These are phyloP conservation scores for Petunia hybrid DNA, from an alignment of 305 asterid species.

Conservation along the genomic window DNA sequence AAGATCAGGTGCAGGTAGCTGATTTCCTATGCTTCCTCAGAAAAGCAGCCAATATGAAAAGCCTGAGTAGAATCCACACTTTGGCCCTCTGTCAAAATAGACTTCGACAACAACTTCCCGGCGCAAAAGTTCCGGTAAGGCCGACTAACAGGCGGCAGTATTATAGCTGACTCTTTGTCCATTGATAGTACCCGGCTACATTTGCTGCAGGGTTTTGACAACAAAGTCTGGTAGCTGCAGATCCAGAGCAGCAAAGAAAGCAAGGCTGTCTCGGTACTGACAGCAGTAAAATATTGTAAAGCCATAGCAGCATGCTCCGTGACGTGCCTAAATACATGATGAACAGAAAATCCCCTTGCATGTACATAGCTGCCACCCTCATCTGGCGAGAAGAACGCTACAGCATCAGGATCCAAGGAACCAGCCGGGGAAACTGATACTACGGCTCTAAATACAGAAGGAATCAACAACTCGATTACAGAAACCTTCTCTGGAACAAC, in stretches of 20 bases:
- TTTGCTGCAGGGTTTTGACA: conserved; percentile 82
- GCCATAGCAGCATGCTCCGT: conserved; percentile 95
- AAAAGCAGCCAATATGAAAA: conserved; percentile 75
- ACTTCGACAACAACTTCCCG: conserved; percentile 42
- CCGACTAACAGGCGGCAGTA: conserved; percentile 78
- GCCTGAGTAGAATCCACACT: conserved; percentile 49
- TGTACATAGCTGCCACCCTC: conserved; percentile 95
- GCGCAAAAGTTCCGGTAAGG: conserved; percentile 55
- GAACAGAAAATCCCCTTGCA: conserved; percentile 69
- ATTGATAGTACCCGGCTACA: conserved; percentile 70
- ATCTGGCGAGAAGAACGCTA: conserved; percentile 89
- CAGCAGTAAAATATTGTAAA: conserved; percentile 67
- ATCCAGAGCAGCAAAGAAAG: conserved; percentile 91
- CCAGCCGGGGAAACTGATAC: conserved; percentile 87
- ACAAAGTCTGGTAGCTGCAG: conserved; percentile 77
- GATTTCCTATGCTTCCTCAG: conserved; percentile 60
- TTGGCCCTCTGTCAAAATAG: conserved; percentile 42
- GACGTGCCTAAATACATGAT: conserved; percentile 69
- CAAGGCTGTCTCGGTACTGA: conserved; percentile 63
- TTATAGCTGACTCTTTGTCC: conserved; percentile 76
- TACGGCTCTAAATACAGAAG: conserved; percentile 79
- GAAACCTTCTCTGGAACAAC: conserved; percentile 66
- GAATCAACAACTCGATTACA: conserved; percentile 73
- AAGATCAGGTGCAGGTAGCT: no score
- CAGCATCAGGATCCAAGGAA: conserved; percentile 79